Base-by-base conservation (phyloP, 176 grass and related monocot species). In the Ensete glaucum region DNA sequence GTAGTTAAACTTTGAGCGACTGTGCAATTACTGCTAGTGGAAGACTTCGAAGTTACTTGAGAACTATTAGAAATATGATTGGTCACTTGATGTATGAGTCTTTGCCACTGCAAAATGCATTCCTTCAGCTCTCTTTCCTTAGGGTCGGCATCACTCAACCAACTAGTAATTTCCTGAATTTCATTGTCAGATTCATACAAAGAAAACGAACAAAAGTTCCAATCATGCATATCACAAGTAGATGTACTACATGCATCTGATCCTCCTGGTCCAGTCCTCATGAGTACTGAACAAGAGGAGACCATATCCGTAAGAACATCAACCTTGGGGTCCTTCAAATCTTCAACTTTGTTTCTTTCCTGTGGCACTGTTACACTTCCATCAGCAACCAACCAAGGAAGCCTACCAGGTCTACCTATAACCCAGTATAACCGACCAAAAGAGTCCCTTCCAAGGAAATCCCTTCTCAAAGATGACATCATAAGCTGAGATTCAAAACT, bases 121-220 rank as follows among this genome's bases (percentile, higher is more conserved):
- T 93, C 88, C 82, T 87, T 98, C 78, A 98, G 76, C 55, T 98
- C 95, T 82, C 80, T 93, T 76, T 98, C 95, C 79, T 82, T 85
- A 69, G 85, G 88, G 70, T 98, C 95, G 73, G 74, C 53, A 48
- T 87, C 88, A 51, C 76, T 93, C 77, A 98, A 68, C 95, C 90
- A 93, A 62, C 83, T 81, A 82, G 87, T 53, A 91, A 98, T 86
- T 76, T 66, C 74, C 65, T 83, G 78, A 54, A 98, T 83, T 82
- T 93, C 95, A 70, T 85, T 84, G 72, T 91, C 86, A 77, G 90
- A 89, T 85, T 98, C 88, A 89, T 89, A 98, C 51, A 85, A 62
- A 77, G 85, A 69, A 87, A 92, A 52, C n/a, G 81, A 85, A 50
- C 81, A 80, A 27, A 78, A 83, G 78, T 75, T 86, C 81, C 82